phyloP scores from a whole-genome alignment of 225 moss, liverwort and hornwort genomes.

The Pseudoscleropodium purum region DNA sequence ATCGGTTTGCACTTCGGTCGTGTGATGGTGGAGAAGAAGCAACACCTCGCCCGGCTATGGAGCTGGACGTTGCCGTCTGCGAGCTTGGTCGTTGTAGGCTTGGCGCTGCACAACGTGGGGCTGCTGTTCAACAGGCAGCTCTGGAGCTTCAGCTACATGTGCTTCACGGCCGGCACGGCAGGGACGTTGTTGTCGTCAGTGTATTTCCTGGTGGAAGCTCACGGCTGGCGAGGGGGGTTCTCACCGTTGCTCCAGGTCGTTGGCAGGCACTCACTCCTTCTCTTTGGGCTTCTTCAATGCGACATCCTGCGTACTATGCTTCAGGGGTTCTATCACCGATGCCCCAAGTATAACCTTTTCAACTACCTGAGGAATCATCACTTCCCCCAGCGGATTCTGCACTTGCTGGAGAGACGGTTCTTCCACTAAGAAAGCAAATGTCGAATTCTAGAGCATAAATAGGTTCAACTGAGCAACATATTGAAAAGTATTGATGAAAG shows the following conservation, averaged over 20 bases:
- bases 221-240: conserved; percentile 20
- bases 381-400: neutral
- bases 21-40: conserved; percentile 47
- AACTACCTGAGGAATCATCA: conserved; percentile 4
- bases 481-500: neutral
- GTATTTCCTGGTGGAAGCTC: conserved; percentile 41
- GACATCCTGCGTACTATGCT: conserved; percentile 26
- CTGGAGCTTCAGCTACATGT: conserved; percentile 63
- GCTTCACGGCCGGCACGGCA: conserved; percentile 50
- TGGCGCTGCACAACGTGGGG: conserved; percentile 33
- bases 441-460: neutral
- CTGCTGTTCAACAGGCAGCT: conserved; percentile 52
- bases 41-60: conserved; percentile 42
- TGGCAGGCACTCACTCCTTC: conserved; percentile 48
- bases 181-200: conserved; percentile 37
- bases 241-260: conserved; percentile 39
- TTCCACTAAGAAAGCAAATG: neutral
- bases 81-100: conserved; percentile 25
- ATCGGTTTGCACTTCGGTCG: conserved; percentile 60
- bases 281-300: conserved; percentile 43
- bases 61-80: conserved; percentile 50
- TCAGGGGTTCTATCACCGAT: conserved; percentile 48
- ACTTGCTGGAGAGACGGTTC: neutral
- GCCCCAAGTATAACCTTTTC: conserved; percentile 37
- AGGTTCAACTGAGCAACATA: neutral